Base-by-base conservation (phyloP, 1,284 basidiomycete genomes). In the Marasmius fiardii region DNA sequence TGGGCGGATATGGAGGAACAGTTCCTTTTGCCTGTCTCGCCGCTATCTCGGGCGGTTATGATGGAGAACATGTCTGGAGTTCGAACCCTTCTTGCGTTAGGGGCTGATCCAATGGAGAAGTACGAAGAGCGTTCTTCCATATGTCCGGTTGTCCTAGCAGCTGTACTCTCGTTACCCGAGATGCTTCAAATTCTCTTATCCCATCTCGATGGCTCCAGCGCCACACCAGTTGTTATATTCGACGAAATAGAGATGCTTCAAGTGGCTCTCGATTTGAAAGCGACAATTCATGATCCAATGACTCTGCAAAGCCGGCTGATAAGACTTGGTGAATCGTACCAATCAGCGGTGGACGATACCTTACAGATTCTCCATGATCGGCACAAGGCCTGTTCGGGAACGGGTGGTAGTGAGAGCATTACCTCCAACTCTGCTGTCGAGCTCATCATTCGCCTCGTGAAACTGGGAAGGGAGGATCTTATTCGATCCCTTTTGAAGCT, bases 341-440 rank as follows among this genome's bases (percentile, higher is more conserved):
- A 54, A 24, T 21, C 31, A 20, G 28, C 52, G 10, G 23, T 57
- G 52, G 21, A 39, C 3, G 21, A 28, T 11, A 57, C 56, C 14
- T 43, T 57, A 16, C 44, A 41, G 21, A 54, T 57, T 14, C 47
- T 57, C 11, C 56, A 57, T 24, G 45, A 57, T n/a, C n/a, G n/a
- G n/a, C n/a, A n/a, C n/a, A n/a, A n/a, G n/a, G n/a, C n/a, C n/a
- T n/a, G n/a, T n/a, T n/a, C n/a, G n/a, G n/a, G n/a, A n/a, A n/a
- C n/a, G n/a, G n/a, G n/a, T n/a, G n/a, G n/a, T n/a, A n/a, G n/a
- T n/a, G n/a, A n/a, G n/a, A n/a, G n/a, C n/a, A n/a, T n/a, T n/a
- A n/a, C n/a, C n/a, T n/a, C n/a, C n/a, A n/a, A n/a, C n/a, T n/a
- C n/a, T n/a, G n/a, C n/a, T n/a, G n/a, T n/a, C n/a, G n/a, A n/a